Conservation (phyloP, 441 rosid species). For the Syzygium syzygioides region DNA sequence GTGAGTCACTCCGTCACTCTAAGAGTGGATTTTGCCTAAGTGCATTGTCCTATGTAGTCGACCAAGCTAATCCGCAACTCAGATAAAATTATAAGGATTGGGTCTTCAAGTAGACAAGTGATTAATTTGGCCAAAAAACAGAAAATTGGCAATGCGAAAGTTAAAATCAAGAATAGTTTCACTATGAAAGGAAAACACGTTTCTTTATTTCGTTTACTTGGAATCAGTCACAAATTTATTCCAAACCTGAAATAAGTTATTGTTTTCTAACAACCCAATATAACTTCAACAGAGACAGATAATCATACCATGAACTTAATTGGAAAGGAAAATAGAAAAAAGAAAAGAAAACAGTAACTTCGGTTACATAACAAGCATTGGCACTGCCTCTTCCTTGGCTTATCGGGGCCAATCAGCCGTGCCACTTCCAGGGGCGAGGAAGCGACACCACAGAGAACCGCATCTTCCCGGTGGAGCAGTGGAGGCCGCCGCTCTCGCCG, state of each 20-base stretch:
- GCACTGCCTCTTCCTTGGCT: neutral
- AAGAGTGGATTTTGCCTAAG: neutral
- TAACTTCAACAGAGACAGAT: neutral
- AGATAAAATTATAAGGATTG: neutral
- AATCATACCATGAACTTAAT: neutral
- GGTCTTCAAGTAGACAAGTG: neutral
- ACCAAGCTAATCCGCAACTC: neutral
- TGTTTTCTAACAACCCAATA: neutral
- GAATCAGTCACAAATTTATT: neutral
- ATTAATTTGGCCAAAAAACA: neutral
- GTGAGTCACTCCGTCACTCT: neutral
- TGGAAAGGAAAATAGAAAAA: neutral
- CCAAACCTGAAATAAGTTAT: neutral
- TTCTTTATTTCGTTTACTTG: neutral
- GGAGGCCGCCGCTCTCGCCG: neutral
- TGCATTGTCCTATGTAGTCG: neutral
- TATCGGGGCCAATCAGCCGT: neutral
- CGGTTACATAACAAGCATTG: neutral
- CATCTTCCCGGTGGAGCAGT: conserved; percentile 1
- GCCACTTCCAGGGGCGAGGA: conserved; percentile 14
- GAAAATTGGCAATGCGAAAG: neutral
- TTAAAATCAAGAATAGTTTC: neutral
- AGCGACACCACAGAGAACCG: conserved; percentile 41
- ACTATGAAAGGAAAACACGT: neutral
- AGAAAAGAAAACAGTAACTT: neutral